Evolutionary conservation across 768 basidiomycete genomes (phyloP).

Genomic region (Inosperma sp.): DNA sequence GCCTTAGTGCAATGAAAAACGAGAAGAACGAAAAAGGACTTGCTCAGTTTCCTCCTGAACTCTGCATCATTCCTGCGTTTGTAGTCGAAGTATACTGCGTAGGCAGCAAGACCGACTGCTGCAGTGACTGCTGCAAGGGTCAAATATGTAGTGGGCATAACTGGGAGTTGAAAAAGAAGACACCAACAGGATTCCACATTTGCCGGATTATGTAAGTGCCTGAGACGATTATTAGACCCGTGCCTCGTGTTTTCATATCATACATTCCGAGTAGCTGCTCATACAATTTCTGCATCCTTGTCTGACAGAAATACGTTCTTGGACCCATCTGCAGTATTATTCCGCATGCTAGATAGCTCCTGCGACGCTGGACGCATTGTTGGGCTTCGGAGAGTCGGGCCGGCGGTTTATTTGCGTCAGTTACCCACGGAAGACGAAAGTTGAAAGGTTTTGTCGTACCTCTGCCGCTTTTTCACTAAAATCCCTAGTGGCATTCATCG

Average conservation of each 20-base stretch:
- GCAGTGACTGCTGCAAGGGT: conserved; percentile 47
- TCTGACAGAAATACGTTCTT: no score
- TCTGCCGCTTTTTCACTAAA: conserved; percentile 22
- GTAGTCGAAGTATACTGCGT: conserved; percentile 93
- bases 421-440: conserved; percentile 34
- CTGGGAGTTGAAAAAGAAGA: conserved; percentile 14
- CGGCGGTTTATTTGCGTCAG: conserved; percentile 19
- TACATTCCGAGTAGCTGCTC: no score
- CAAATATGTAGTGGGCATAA: conserved; percentile 36
- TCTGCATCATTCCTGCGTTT: conserved; percentile 80
- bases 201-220: conserved; percentile 21
- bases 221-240: neutral
- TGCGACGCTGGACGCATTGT: neutral
- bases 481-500: conserved; percentile 20
- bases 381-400: neutral
- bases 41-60: conserved; percentile 87
- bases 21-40: conserved; percentile 34
- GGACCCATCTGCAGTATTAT: no score
- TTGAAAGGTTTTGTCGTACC: conserved; percentile 23
- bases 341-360: no score
- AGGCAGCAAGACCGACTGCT: conserved; percentile 63
- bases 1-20: conserved; percentile 11
- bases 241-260: neutral
- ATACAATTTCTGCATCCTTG: no score
- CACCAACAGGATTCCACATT: conserved; percentile 7